phyloP scores from a whole-genome alignment of 192 early-diverging fungal genomes.

The Podila minutissima region DNA sequence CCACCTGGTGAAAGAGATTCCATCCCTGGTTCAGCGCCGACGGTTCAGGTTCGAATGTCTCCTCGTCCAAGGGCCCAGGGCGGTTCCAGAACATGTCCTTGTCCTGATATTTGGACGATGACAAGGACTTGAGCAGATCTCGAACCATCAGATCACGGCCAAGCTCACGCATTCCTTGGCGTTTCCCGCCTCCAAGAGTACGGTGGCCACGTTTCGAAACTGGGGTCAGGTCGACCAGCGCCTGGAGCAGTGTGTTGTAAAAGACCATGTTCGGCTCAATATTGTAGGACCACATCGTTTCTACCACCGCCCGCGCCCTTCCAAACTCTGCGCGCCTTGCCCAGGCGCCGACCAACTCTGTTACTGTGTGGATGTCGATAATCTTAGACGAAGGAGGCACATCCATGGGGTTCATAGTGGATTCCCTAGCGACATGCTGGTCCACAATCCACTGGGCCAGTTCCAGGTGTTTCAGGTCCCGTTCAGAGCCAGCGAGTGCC shows the following conservation, averaged over 20 bases:
- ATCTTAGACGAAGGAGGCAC: neutral
- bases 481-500: constrained; percentile 5
- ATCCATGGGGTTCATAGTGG: neutral
- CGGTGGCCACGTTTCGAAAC: constrained; percentile 9
- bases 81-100: no score
- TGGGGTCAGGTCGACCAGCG: constrained; percentile 29
- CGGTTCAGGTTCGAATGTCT: neutral
- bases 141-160: constrained; percentile 39
- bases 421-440: constrained; percentile 11
- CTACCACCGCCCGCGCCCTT: constrained; percentile 1
- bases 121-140: constrained; percentile 13
- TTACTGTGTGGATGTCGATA: constrained; percentile 18
- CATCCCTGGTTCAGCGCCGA: constrained; percentile 31
- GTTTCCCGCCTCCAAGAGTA: constrained; percentile 14
- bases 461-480: constrained; percentile 10
- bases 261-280: constrained; percentile 40
- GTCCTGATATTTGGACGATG: no score
- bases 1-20: constrained; percentile 18
- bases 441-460: constrained; percentile 38
- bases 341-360: constrained; percentile 36
- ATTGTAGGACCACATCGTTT: constrained; percentile 13
- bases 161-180: constrained; percentile 19
- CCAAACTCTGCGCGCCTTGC: constrained; percentile 24
- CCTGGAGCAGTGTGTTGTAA: constrained; percentile 44
- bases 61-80: neutral